A percentile compares a stretch with the other conserved stretches of the same genome.
Evolutionary conservation across 2,329 filamentous ascomycete genomes (phyloP).

Genomic region (Cercospora sp.): DNA sequence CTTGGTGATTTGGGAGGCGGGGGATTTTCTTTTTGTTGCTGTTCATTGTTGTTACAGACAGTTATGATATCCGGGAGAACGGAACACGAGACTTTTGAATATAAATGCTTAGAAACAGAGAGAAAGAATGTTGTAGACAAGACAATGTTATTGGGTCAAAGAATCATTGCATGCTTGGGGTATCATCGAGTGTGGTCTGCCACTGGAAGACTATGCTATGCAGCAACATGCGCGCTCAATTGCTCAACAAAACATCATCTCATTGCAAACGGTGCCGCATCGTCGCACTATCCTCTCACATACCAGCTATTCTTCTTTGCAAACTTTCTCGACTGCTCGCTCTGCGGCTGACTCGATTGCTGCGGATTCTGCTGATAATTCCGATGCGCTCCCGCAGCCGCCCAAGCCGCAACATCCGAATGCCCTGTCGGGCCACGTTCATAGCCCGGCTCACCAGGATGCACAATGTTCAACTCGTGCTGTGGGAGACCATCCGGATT

Average conservation of each 20-base stretch:
- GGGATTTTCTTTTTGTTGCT: neutral
- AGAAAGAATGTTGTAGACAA: neutral
- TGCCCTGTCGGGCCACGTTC: conserved; percentile 8
- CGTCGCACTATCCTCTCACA: neutral
- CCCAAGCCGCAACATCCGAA: conserved; percentile 14
- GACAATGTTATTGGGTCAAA: neutral
- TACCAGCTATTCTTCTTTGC: conserved; percentile 15
- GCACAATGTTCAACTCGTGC: conserved; percentile 13
- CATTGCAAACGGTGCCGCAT: neutral
- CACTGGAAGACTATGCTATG: neutral
- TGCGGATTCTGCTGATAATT: neutral
- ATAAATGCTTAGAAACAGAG: neutral
- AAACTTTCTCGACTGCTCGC: conserved; percentile 6
- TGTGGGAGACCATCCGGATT: neutral
- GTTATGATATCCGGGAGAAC: neutral
- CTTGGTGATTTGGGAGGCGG: neutral
- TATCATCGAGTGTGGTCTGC: neutral
- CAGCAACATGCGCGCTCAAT: neutral
- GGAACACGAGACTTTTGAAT: neutral
- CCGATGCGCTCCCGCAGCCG: conserved; percentile 1
- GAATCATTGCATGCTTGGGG: neutral
- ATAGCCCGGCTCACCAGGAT: conserved; percentile 3
- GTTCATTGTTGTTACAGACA: neutral
- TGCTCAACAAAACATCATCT: neutral
- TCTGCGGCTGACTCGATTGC: conserved; percentile 4